Conservation (phyloP, 2,329 filamentous ascomycete species). For the Ophiobolus disseminans region DNA sequence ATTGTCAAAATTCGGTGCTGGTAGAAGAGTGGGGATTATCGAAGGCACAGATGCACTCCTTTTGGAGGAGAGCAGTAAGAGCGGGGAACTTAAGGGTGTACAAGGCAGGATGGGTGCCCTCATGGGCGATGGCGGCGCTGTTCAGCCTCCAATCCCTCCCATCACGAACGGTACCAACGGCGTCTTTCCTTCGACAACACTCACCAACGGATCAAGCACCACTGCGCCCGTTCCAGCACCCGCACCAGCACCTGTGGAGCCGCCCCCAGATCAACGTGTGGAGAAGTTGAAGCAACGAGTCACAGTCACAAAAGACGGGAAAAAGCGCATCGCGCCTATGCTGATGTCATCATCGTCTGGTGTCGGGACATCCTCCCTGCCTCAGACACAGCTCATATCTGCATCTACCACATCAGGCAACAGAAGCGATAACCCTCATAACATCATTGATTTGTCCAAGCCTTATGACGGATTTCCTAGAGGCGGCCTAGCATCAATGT, state of each 20-base stretch:
- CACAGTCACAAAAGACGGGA: conserved; percentile 94
- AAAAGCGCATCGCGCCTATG: conserved; percentile 91
- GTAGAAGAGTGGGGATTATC: conserved; percentile 86
- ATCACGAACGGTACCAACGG: conserved; percentile 64
- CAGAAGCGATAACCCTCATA: conserved; percentile 77
- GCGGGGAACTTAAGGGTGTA: conserved; percentile 84
- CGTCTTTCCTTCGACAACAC: conserved; percentile 50
- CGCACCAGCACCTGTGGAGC: conserved; percentile 42
- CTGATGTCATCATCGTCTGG: conserved; percentile 86
- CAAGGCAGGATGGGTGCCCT: conserved; percentile 98
- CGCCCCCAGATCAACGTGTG: conserved; percentile 62
- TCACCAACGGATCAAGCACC: conserved; percentile 57
- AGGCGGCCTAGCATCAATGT: conserved; percentile 82
- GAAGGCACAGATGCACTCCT: conserved; percentile 90
- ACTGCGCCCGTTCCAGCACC: conserved; percentile 47
- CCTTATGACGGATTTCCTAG: conserved; percentile 92
- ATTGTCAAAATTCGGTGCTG: conserved; percentile 89
- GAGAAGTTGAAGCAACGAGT: conserved; percentile 86
- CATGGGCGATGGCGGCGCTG: conserved; percentile 77
- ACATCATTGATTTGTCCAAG: conserved; percentile 87
- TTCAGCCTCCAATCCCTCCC: conserved; percentile 56
- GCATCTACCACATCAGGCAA: conserved; percentile 67
- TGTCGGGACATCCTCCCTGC: conserved; percentile 84
- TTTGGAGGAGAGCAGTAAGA: conserved; percentile 90
- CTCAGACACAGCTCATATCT: conserved; percentile 86